Percentiles rank a stretch among this genome's conserved stretches.
Evolutionary conservation across 2,329 filamentous ascomycete species (phyloP).

Genomic region (Calonectria henricotiae): DNA sequence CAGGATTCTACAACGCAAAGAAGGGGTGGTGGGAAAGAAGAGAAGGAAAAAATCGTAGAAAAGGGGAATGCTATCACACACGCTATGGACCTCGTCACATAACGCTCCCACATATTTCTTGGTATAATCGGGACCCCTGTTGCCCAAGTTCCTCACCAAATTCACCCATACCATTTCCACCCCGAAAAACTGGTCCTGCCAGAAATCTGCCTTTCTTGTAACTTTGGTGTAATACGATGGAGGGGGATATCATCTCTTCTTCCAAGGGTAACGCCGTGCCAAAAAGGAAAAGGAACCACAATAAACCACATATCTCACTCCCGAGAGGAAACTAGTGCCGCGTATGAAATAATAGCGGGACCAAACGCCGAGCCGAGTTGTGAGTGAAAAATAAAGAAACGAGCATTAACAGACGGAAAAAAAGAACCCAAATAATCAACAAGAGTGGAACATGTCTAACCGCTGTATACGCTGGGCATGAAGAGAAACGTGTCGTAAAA

Average conservation of each 20-base stretch:
- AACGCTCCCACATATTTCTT: slow-evolving; percentile 25
- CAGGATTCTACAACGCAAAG: slow-evolving; percentile 42
- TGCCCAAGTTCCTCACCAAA: slow-evolving; percentile 14
- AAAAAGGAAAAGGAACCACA: slow-evolving; percentile 31
- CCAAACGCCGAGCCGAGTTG: slow-evolving; percentile 48
- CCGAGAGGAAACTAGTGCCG: slow-evolving; percentile 32
- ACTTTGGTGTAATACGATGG: slow-evolving; percentile 38
- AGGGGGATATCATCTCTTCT: slow-evolving; percentile 53
- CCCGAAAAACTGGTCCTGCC: slow-evolving; percentile 21
- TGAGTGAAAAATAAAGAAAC: slow-evolving; percentile 23
- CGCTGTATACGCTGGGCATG: slow-evolving; percentile 22
- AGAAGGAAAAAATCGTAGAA: slow-evolving; percentile 21
- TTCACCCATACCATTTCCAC: slow-evolving; percentile 27
- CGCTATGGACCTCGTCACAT: slow-evolving; percentile 11
- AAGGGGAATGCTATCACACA: slow-evolving; percentile 16
- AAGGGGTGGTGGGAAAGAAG: slow-evolving; percentile 28
- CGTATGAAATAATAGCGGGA: slow-evolving; percentile 28
- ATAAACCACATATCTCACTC: slow-evolving; percentile 37
- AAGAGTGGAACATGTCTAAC: slow-evolving; percentile 33
- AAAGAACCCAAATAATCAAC: slow-evolving; percentile 8
- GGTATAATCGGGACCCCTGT: slow-evolving; percentile 26
- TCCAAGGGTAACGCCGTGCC: slow-evolving; percentile 51
- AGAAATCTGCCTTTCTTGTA: slow-evolving; percentile 19
- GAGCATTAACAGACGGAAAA: slow-evolving; percentile 6
- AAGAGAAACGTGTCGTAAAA: slow-evolving; percentile 29